Evolutionary conservation across 495 filamentous ascomycete species (phyloP).

Genomic region (Pyronema domesticum): DNA sequence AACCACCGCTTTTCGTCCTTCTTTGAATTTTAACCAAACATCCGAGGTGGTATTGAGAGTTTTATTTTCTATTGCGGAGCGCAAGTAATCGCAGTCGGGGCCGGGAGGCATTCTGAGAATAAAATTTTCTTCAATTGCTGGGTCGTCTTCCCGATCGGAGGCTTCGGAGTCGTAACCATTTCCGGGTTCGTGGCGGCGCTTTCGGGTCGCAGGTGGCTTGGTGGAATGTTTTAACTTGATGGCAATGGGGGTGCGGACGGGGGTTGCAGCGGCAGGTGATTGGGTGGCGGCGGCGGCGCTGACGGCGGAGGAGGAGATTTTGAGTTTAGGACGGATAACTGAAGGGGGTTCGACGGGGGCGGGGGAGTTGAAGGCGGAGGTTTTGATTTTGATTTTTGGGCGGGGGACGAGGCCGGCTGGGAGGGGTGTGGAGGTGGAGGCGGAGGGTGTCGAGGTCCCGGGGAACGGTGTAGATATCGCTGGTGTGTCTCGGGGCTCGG

Average conservation of each 20-base stretch:
- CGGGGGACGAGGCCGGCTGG: background rate
- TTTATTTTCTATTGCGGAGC: constrained; percentile 49
- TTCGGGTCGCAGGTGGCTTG: constrained; percentile 31
- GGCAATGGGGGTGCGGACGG: constrained; percentile 24
- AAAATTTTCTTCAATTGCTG: constrained; percentile 70
- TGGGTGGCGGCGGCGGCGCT: constrained; percentile 22
- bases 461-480: too few relatives aligned
- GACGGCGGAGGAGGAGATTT: constrained; percentile 35
- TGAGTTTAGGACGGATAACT: constrained; percentile 30
- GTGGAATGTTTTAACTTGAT: constrained; percentile 42
- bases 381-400: background rate
- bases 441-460: background rate
- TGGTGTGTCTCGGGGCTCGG: too few relatives aligned
- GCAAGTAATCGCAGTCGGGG: constrained; percentile 65
- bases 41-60: constrained; percentile 57
- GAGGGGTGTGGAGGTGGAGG: background rate
- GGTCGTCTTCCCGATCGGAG: constrained; percentile 72
- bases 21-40: constrained; percentile 62
- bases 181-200: constrained; percentile 32
- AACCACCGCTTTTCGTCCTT: constrained; percentile 53
- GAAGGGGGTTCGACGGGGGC: constrained; percentile 15
- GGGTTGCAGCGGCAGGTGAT: constrained; percentile 14
- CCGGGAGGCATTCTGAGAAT: constrained; percentile 77
- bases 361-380: constrained; percentile 21
- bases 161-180: constrained; percentile 97